Evolutionary conservation across 352 stramenopile genomes (phyloP), one percentile per base, ranked within the genome.

Genomic region (Globisporangium sylvaticum): DNA sequence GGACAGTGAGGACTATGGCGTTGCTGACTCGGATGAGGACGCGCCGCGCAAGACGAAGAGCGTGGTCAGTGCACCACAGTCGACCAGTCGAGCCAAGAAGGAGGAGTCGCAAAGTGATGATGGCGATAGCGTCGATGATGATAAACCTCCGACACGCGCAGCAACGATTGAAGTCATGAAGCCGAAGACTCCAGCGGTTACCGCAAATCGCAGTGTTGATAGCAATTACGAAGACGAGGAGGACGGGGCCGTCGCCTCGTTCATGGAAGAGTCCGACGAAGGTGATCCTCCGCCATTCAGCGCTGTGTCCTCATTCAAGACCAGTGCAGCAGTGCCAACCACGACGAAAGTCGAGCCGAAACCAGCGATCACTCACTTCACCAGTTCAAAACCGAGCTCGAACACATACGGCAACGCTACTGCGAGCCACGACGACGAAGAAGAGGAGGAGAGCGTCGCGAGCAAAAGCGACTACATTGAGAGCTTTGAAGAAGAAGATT

Each of bases 381-480:
- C n/a, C 25, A 39, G 18, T 4, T 7, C 58, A 6, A 22, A 20
- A 14, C 22, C 54, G 1, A 24, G 0, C 27, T 25, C 6, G 12
- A 27, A 70, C 1, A 32, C 20, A 18, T 39, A 39, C 15, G 53
- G 18, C 24, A 56, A 70, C 12, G 44, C 58, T 25, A 32, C 58
- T 44, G 67, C 65, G 24, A 57, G 54, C 22, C 54, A 74, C 9
- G 73, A 78, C 3, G 14, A 58, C 10, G 70, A 44, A 18, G 60
- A 59, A 12, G 64, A 78, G 31, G 60, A 59, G 9, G 64, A 78
- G 37, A 82, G 74, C 24, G 62, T 79, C 18, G 67, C 64, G 24
- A 84, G 74, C 46, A 74, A 83, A 29, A 84, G 64, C 37, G 69
- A 80, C 14, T 64, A 69, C 20, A 39, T 64, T 3, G 67, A 75